A percentile compares a stretch with the other conserved stretches of the same genome.
Evolutionary conservation across 192 early-diverging fungal species (phyloP).

Genomic region (Phlyctochytrium planicorne): DNA sequence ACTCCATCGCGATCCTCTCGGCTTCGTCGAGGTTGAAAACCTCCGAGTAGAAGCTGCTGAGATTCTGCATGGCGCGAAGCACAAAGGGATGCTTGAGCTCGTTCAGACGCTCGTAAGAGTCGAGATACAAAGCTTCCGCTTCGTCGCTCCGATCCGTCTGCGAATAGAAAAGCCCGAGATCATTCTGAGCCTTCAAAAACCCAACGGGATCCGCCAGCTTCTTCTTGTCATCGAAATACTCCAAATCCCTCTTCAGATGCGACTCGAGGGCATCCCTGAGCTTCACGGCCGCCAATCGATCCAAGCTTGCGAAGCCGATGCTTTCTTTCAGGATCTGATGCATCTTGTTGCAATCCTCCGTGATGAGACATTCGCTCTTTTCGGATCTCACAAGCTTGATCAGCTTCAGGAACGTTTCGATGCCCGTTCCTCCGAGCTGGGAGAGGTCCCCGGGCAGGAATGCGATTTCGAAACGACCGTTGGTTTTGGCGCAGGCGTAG

Average conservation of each 20-base stretch:
- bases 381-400: background rate
- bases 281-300: constrained; percentile 10
- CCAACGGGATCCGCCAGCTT: background rate
- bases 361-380: background rate
- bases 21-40: too few relatives aligned
- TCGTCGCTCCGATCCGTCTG: background rate
- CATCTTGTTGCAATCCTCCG: constrained; percentile 8
- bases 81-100: too few relatives aligned
- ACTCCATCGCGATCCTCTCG: too few relatives aligned
- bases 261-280: background rate
- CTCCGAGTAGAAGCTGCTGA: too few relatives aligned
- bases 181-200: constrained; percentile 3
- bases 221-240: background rate
- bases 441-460: background rate
- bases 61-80: background rate
- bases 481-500: constrained; percentile 13
- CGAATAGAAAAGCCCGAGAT: background rate
- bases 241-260: background rate
- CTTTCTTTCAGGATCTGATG: background rate
- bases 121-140: constrained; percentile 2
- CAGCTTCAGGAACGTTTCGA: background rate
- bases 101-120: constrained; percentile 1
- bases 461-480: constrained; percentile 19
- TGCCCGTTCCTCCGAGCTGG: background rate
- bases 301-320: constrained; percentile 14